Percentiles rank a stretch among this genome's conserved stretches.
These are phyloP conservation scores for Beauveria medogensis DNA, from an alignment of 2,329 filamentous ascomycete genomes.

Conservation along the genomic window DNA sequence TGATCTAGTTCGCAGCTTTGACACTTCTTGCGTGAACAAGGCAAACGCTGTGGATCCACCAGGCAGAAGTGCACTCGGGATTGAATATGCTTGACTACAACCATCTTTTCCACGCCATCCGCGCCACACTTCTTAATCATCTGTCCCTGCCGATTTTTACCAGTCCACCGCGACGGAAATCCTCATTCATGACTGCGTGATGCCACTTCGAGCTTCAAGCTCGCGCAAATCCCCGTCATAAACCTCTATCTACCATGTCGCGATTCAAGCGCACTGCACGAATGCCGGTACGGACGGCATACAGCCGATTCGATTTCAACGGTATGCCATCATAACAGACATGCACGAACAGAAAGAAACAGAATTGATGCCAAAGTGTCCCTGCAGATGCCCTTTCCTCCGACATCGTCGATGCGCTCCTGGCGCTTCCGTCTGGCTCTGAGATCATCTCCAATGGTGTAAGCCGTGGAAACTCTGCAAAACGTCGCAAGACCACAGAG, in stretches of 20 bases:
- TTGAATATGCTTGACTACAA: not conserved
- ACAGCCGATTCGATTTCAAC: slow-evolving; percentile 3
- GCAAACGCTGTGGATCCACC: slow-evolving; percentile 8
- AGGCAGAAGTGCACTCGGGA: slow-evolving; percentile 5
- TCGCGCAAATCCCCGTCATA: not conserved
- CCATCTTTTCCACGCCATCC: not conserved
- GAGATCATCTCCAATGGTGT: slow-evolving; percentile 3
- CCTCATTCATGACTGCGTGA: not conserved
- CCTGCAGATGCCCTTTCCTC: slow-evolving; percentile 18
- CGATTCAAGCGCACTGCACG: not conserved
- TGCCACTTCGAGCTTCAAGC: not conserved
- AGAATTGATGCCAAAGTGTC: not conserved
- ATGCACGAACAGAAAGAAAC: not conserved
- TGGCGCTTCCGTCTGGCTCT: slow-evolving; percentile 15
- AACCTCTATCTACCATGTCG: not conserved
- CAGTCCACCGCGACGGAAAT: not conserved
- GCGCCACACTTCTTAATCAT: not conserved
- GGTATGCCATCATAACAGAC: not conserved
- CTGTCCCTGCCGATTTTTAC: not conserved
- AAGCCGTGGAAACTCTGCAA: slow-evolving; percentile 15
- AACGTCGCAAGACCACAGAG: slow-evolving; percentile 23
- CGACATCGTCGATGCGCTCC: slow-evolving; percentile 17
- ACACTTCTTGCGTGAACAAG: not conserved
- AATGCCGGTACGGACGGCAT: not conserved
- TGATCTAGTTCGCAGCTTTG: not conserved